Conservation (phyloP, 2,329 filamentous ascomycete species). For the Periglandula ipomoeae region DNA sequence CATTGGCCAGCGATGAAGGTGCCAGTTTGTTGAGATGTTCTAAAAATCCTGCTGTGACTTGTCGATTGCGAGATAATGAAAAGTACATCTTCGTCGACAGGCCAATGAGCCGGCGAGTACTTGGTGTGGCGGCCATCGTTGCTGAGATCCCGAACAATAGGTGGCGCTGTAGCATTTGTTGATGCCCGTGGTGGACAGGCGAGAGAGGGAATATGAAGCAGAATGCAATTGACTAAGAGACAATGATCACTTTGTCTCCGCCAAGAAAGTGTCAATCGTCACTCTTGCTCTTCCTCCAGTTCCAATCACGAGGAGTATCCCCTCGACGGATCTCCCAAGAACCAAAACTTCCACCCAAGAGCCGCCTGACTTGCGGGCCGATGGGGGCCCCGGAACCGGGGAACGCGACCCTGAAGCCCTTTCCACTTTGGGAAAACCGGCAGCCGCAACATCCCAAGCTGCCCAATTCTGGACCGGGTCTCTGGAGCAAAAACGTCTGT, state of each 20-base stretch:
- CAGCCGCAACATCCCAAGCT: not conserved
- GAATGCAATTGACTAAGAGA: too few species aligned
- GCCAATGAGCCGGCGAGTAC: conserved; percentile 54
- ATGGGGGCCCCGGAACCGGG: too few species aligned
- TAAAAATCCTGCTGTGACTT: conserved; percentile 44
- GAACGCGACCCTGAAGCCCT: not conserved
- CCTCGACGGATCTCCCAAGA: too few species aligned
- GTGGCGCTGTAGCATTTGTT: not conserved
- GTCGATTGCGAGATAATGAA: conserved; percentile 50
- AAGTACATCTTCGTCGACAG: conserved; percentile 79
- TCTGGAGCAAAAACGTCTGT: not conserved
- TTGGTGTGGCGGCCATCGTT: not conserved
- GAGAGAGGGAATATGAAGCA: too few species aligned
- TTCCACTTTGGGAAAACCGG: conserved; percentile 11
- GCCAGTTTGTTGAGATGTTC: conserved; percentile 33
- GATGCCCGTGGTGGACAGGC: not conserved
- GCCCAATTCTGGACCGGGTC: not conserved
- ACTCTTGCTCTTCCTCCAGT: too few species aligned
- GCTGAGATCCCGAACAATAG: not conserved
- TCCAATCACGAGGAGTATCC: too few species aligned
- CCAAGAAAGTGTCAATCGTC: too few species aligned
- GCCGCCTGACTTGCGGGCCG: not conserved
- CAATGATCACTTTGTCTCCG: too few species aligned
- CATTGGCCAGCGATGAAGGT: conserved; percentile 32
- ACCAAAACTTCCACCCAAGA: too few species aligned